These are phyloP conservation scores for Penicillium psychrofluorescens DNA, from an alignment of 495 filamentous ascomycete genomes.

Conservation along the genomic window DNA sequence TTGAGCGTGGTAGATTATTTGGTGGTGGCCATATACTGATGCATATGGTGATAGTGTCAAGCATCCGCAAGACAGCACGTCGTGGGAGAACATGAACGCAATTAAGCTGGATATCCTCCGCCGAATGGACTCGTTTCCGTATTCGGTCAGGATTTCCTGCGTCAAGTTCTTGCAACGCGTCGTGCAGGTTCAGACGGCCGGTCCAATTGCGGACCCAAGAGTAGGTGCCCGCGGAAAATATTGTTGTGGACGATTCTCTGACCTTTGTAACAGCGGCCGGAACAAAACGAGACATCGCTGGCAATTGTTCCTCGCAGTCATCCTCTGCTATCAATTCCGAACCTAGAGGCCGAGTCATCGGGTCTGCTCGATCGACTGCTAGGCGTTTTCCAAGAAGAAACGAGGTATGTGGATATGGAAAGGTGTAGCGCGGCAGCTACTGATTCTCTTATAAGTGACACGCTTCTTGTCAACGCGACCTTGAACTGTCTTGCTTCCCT, in stretches of 20 bases:
- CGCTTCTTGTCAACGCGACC: conserved; percentile 84
- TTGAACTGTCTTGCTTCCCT: conserved; percentile 78
- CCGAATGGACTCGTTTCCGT: conserved; percentile 76
- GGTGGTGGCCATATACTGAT: too few species aligned
- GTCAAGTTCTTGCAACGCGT: conserved; percentile 95
- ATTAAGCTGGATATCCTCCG: conserved; percentile 85
- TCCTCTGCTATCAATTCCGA: conserved; percentile 62
- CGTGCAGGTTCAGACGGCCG: conserved; percentile 83
- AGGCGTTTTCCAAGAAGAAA: conserved; percentile 77
- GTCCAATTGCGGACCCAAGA: conserved; percentile 73
- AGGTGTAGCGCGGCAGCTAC: not conserved
- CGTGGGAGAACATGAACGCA: conserved; percentile 79
- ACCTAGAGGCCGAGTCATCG: conserved; percentile 83
- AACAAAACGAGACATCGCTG: conserved; percentile 81
- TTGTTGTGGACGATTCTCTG: conserved; percentile 1
- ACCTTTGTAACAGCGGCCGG: conserved; percentile 53
- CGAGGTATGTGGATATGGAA: conserved; percentile 47
- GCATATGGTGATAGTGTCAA: conserved; percentile 55
- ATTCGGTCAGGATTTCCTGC: conserved; percentile 80
- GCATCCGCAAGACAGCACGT: conserved; percentile 66
- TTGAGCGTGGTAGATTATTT: too few species aligned
- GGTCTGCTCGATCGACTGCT: conserved; percentile 86
- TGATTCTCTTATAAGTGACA: conserved; percentile 52
- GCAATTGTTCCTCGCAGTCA: conserved; percentile 79
- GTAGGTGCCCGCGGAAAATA: conserved; percentile 40